Evolutionary conservation across 306 rosid species (phyloP).

Genomic region (Boehmeria nivea): DNA sequence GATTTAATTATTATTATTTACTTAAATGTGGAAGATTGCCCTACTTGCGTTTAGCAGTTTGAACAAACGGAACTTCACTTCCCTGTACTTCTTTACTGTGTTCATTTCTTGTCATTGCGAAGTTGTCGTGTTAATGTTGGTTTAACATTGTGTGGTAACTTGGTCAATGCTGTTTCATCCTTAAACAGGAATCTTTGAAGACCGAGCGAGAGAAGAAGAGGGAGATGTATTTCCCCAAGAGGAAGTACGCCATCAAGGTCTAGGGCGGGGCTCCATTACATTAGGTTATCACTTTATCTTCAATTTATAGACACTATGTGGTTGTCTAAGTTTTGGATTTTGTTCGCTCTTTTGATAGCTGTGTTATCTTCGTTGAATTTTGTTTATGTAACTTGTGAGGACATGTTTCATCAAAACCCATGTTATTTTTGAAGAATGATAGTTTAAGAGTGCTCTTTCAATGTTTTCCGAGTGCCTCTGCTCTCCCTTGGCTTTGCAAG

Average conservation of each 20-base stretch:
- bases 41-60: too few species aligned
- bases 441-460: background rate
- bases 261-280: conserved; percentile 38
- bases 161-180: background rate
- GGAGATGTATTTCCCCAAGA: conserved; percentile 65
- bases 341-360: conserved; percentile 10
- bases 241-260: conserved; percentile 89
- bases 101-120: too few species aligned
- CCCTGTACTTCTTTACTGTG: too few species aligned
- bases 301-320: conserved; percentile 9
- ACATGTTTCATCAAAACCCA: background rate
- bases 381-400: conserved; percentile 13
- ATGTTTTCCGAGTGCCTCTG: too few species aligned
- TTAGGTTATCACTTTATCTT: conserved; percentile 15
- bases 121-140: too few species aligned
- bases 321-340: conserved; percentile 24
- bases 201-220: conserved; percentile 80
- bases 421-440: background rate
- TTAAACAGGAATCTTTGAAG: conserved; percentile 60
- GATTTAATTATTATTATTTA: too few species aligned
- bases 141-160: background rate
- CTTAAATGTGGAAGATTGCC: too few species aligned
- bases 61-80: too few species aligned
- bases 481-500: too few species aligned
- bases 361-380: conserved; percentile 6